phyloP scores from a whole-genome alignment of 202 grass and related monocot species.

The Saccharum hybrid region DNA sequence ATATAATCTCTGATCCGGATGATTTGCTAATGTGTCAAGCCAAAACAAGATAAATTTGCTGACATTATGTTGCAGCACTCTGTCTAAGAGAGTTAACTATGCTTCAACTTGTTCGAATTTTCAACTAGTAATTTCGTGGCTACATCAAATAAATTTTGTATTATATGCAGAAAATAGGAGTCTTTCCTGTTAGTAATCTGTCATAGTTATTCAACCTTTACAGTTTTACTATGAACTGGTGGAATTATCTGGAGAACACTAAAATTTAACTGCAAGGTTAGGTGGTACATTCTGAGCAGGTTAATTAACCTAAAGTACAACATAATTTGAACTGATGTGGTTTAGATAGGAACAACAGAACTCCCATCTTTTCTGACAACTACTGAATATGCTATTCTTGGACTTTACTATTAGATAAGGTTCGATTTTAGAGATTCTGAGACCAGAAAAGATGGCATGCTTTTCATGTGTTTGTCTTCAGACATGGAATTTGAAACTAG shows the following conservation, averaged over 20 bases:
- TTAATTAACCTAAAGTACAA: constrained; percentile 21
- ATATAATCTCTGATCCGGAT: constrained; percentile 20
- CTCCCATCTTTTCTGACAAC: constrained; percentile 47
- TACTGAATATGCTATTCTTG: constrained; percentile 61
- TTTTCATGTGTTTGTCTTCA: constrained; percentile 46
- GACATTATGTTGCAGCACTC: constrained; percentile 8
- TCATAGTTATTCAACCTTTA: not conserved
- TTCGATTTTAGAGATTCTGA: constrained; percentile 54
- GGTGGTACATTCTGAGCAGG: constrained; percentile 1
- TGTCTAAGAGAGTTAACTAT: not conserved
- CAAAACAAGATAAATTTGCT: constrained; percentile 1
- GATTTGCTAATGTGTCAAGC: not conserved
- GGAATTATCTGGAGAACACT: constrained; percentile 23
- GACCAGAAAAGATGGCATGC: constrained; percentile 44
- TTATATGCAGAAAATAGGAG: constrained; percentile 9
- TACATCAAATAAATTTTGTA: not conserved
- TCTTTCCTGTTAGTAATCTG: constrained; percentile 10
- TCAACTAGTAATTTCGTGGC: not conserved
- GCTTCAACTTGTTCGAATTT: constrained; percentile 6
- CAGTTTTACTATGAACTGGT: not conserved
- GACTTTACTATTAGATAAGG: constrained; percentile 54
- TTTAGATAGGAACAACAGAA: constrained; percentile 37
- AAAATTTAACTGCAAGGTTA: not conserved
- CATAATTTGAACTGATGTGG: not conserved
- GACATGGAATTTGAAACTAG: constrained; percentile 39